Percentiles rank a stretch among this genome's conserved stretches.
Conservation (phyloP, 2,329 filamentous ascomycete species). For the Penicillium sp. region DNA sequence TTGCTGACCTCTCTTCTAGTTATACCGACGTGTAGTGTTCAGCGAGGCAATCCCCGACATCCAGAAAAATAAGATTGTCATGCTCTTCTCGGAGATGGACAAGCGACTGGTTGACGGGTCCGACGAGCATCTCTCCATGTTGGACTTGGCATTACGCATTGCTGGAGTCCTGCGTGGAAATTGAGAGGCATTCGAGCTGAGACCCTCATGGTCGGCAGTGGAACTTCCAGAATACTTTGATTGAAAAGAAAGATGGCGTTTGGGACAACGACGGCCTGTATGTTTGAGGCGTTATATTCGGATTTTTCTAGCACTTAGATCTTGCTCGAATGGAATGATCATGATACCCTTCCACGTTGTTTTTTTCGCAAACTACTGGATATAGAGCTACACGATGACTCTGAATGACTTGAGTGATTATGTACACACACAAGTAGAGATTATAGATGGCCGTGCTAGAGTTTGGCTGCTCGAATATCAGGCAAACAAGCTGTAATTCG, state of each 20-base stretch:
- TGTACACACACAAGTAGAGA: background rate
- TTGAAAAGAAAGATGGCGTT: constrained; percentile 4
- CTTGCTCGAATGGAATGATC: constrained; percentile 9
- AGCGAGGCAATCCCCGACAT: constrained; percentile 80
- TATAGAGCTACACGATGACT: too few species aligned
- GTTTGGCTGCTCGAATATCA: background rate
- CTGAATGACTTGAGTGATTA: background rate
- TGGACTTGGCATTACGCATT: constrained; percentile 81
- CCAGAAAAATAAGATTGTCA: constrained; percentile 86
- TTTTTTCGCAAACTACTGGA: background rate
- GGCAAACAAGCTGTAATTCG: background rate
- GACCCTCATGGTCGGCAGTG: background rate
- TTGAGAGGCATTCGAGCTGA: constrained; percentile 6
- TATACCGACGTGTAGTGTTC: constrained; percentile 74
- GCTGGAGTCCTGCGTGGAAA: constrained; percentile 62
- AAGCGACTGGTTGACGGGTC: constrained; percentile 92
- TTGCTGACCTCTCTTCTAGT: constrained; percentile 12
- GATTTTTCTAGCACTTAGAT: constrained; percentile 3
- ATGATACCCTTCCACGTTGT: constrained; percentile 7
- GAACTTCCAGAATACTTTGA: background rate
- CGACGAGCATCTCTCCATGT: constrained; percentile 87
- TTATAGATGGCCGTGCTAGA: background rate
- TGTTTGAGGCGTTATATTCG: constrained; percentile 3
- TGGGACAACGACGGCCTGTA: background rate
- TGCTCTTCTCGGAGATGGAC: constrained; percentile 89